These are phyloP conservation scores for Dothistroma pini DNA, from an alignment of 2,329 filamentous ascomycete genomes.

Conservation along the genomic window DNA sequence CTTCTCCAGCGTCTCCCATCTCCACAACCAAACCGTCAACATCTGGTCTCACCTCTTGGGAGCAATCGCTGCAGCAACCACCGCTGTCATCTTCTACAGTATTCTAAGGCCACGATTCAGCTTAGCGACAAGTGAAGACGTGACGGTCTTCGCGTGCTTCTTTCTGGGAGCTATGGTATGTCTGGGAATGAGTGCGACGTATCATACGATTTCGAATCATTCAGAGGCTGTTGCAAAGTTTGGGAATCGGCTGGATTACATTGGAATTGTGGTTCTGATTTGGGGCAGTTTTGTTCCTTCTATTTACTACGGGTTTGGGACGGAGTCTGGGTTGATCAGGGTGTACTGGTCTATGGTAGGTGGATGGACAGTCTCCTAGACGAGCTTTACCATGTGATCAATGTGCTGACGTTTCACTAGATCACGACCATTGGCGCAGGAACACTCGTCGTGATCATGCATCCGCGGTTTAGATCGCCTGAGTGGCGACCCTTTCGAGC, in stretches of 20 bases:
- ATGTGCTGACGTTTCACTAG: slow-evolving; percentile 42
- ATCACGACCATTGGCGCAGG: slow-evolving; percentile 74
- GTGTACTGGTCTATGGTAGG: slow-evolving; percentile 73
- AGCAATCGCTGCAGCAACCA: slow-evolving; percentile 54
- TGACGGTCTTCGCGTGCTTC: slow-evolving; percentile 73
- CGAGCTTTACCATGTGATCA: slow-evolving; percentile 69
- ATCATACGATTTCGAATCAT: slow-evolving; percentile 82
- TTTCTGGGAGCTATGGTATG: slow-evolving; percentile 59
- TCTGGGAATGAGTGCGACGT: slow-evolving; percentile 59
- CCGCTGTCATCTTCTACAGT: slow-evolving; percentile 53
- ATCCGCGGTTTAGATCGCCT: slow-evolving; percentile 80
- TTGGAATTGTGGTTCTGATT: slow-evolving; percentile 88
- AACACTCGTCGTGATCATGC: slow-evolving; percentile 71
- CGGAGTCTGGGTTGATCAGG: slow-evolving; percentile 60
- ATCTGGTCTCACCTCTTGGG: slow-evolving; percentile 71
- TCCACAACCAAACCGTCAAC: slow-evolving; percentile 69
- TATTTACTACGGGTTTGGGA: slow-evolving; percentile 82
- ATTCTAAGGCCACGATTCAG: slow-evolving; percentile 63
- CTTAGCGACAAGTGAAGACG: slow-evolving; percentile 58
- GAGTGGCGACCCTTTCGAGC: slow-evolving; percentile 81
- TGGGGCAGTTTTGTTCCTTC: slow-evolving; percentile 88
- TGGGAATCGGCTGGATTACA: slow-evolving; percentile 92
- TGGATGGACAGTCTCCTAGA: not conserved
- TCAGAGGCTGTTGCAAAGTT: slow-evolving; percentile 71
- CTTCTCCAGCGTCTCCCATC: slow-evolving; percentile 55